These are phyloP conservation scores for Hemisphaericaspora subhashii DNA, from an alignment of 1,139 yeast species.

Conservation along the genomic window DNA sequence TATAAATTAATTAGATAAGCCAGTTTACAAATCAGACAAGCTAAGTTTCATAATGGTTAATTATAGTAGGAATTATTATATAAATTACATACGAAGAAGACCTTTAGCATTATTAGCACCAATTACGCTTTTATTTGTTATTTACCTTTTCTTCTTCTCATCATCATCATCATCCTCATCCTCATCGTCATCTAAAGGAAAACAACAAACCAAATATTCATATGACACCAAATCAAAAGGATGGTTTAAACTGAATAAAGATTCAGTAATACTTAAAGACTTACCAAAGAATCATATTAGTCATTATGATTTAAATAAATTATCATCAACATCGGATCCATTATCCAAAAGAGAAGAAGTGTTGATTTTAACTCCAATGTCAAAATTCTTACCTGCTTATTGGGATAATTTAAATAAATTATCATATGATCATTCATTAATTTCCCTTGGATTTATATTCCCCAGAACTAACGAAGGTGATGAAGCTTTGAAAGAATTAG, in stretches of 20 bases:
- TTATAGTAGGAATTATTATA: constrained; percentile 28
- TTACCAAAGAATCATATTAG: constrained; percentile 77
- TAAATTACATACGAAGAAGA: constrained; percentile 61
- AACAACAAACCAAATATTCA: constrained; percentile 39
- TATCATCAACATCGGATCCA: constrained; percentile 70
- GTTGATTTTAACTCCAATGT: constrained; percentile 83
- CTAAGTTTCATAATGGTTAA: constrained; percentile 8
- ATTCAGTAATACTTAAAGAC: constrained; percentile 54
- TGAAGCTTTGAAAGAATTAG: constrained; percentile 66
- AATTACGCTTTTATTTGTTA: constrained; percentile 37
- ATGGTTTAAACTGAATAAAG: constrained; percentile 45
- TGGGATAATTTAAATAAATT: constrained; percentile 80
- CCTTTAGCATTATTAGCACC: constrained; percentile 52
- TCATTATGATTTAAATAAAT: constrained; percentile 78
- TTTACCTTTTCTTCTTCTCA: constrained; percentile 45
- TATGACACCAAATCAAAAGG: constrained; percentile 51
- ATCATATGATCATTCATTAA: constrained; percentile 78
- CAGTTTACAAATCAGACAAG: neutral
- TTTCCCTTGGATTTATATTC: constrained; percentile 87
- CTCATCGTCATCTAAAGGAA: constrained; percentile 23
- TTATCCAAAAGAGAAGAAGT: constrained; percentile 77
- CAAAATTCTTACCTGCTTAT: constrained; percentile 77
- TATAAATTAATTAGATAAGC: neutral
- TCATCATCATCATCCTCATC: constrained; percentile 20
- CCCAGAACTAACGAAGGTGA: constrained; percentile 85